Evolutionary conservation across 345 rosid genomes (phyloP).

Genomic region (Moringa oleifera): DNA sequence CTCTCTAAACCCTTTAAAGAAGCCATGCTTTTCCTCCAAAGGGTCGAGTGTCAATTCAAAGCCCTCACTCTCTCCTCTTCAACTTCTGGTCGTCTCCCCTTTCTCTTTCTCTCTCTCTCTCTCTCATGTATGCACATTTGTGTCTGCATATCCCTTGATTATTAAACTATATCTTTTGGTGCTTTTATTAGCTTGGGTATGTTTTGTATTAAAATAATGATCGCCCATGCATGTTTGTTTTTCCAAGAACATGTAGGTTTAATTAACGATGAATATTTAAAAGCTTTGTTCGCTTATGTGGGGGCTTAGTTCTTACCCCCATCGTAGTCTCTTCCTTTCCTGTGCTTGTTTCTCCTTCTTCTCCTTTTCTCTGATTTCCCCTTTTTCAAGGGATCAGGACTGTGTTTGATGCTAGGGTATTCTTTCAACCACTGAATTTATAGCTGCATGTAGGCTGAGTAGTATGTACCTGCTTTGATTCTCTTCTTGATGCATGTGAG

Average conservation of each 20-base stretch:
- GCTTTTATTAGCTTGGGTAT: background rate
- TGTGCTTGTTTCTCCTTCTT: background rate
- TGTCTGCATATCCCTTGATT: background rate
- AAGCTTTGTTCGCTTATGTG: slow-evolving; percentile 12
- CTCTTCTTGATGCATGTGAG: slow-evolving; percentile 11
- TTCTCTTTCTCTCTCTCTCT: slow-evolving; percentile 6
- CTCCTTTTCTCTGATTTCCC: slow-evolving; percentile 1
- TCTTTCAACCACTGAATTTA: no score
- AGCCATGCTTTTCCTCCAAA: slow-evolving; percentile 82
- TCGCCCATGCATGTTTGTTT: slow-evolving; percentile 21
- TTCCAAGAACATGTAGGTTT: slow-evolving; percentile 12
- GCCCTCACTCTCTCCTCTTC: slow-evolving; percentile 58
- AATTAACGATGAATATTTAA: background rate
- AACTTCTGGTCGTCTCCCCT: slow-evolving; percentile 44
- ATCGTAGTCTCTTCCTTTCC: background rate
- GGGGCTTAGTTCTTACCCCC: background rate
- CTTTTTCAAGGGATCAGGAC: slow-evolving; percentile 15
- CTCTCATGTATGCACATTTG: background rate
- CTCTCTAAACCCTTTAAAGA: slow-evolving; percentile 94
- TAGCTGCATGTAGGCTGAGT: no score
- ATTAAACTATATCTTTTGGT: background rate
- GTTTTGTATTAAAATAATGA: background rate
- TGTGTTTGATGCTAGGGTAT: slow-evolving; percentile 20
- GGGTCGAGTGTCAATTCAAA: slow-evolving; percentile 81
- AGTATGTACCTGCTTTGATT: no score